Evolutionary conservation across 768 basidiomycete genomes (phyloP), one percentile per base, ranked within the genome.

Genomic region (Amanita rubescens): DNA sequence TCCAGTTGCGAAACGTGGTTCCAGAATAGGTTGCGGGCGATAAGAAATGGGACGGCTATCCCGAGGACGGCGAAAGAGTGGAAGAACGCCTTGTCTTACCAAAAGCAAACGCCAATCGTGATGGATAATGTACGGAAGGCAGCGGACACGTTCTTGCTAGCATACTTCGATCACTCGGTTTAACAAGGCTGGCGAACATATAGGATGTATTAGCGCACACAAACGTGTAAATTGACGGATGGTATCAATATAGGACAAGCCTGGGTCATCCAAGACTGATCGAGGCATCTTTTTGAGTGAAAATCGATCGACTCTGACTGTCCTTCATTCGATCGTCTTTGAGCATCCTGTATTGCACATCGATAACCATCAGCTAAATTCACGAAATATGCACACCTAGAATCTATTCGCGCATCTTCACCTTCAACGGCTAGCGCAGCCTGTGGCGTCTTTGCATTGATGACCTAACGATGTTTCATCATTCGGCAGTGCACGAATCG

Each of bases 361-460:
- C 34, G 39, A 51, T 57, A 42, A 53, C 43, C 53, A 17, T 24
- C 9, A 30, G 20, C 7, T 24, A 37, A 44, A 32, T 22, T 34
- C 8, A 43, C 34, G 50, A 27, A 14, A 45, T 32, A 22, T 34
- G 63, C 85, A 51, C 49, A 94, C 95, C 93, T 77, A 34, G 87
- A 73, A 70, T 99, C 91, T 37, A 93, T 74, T 35, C 95, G 75
- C 1, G 87, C 83, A 68, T 99, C 95, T 55, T 95, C 94, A 14
- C 90, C 90, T 68, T 97, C 91, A 1, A 97, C 84, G 1, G 85
- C 85, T 0, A 97, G 67, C 25, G 87, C 81, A 1, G 93, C 83
- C 59, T 92, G 82, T 0, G 94, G 90, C 22, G 84, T 90, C 69
- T 94, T 95, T 6, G 95, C 94, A 30, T 94, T 90, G 58, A 95